Conservation (phyloP, 495 filamentous ascomycete species). For the Cetradonia linearis region DNA sequence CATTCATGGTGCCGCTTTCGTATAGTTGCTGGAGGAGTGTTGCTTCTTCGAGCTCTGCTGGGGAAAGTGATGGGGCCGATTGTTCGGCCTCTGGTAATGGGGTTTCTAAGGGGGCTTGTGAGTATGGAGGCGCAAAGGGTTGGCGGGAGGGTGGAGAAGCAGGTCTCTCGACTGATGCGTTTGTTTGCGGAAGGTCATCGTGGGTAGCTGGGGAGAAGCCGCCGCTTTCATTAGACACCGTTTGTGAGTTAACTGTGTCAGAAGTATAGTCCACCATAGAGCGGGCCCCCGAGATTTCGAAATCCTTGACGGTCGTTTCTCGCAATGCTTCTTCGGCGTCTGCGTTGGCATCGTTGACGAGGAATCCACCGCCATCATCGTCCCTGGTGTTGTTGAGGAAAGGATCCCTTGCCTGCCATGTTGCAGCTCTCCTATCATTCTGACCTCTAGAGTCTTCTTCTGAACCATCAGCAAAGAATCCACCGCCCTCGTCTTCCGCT, state of each 20-base stretch:
- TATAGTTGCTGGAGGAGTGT: constrained; percentile 14
- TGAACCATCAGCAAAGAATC: not conserved
- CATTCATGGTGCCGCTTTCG: not conserved
- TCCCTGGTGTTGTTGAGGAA: constrained; percentile 12
- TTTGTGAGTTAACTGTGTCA: not conserved
- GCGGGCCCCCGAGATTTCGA: not conserved
- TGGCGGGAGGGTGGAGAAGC: not conserved
- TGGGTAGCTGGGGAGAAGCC: not conserved
- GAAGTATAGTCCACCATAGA: not conserved
- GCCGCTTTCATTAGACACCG: not conserved
- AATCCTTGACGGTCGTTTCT: not conserved
- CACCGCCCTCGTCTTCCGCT: not conserved
- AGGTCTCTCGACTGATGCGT: not conserved
- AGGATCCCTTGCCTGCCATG: not conserved
- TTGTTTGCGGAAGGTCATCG: not conserved
- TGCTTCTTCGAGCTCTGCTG: constrained; percentile 21
- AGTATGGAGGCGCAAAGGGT: not conserved
- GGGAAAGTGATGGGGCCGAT: constrained; percentile 22
- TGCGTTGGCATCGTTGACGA: not conserved
- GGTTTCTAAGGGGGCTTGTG: not conserved
- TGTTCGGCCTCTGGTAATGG: not conserved
- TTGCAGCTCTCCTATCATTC: not conserved
- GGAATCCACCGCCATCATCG: constrained; percentile 13
- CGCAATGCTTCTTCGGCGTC: constrained; percentile 15
- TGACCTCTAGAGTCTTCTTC: not conserved